These are phyloP conservation scores for Aspergillus phoenicis DNA, from an alignment of 2,329 filamentous ascomycete genomes.

Conservation along the genomic window DNA sequence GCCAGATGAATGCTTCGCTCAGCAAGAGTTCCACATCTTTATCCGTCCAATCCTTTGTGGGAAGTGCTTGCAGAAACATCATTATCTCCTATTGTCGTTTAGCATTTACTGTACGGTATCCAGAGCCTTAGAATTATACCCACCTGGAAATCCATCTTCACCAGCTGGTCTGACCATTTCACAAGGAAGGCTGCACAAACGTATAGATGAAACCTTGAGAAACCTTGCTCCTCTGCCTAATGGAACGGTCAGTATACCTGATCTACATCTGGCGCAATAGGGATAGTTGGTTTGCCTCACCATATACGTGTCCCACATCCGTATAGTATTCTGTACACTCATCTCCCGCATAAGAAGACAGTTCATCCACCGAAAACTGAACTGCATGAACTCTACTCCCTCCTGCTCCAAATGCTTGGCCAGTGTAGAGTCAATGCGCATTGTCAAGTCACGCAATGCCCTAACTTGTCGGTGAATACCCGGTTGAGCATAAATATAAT, in stretches of 20 bases:
- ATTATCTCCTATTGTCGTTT: slow-evolving; percentile 76
- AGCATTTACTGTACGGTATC: slow-evolving; percentile 10
- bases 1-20: slow-evolving; percentile 98
- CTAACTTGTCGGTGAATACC: slow-evolving; percentile 94
- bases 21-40: slow-evolving; percentile 96
- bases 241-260: slow-evolving; percentile 21
- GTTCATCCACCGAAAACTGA: slow-evolving; percentile 99
- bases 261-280: neutral
- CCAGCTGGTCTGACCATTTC: slow-evolving; percentile 93
- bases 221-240: slow-evolving; percentile 96
- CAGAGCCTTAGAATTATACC: slow-evolving; percentile 14
- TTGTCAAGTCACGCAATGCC: slow-evolving; percentile 84
- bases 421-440: slow-evolving; percentile 79
- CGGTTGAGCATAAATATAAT: slow-evolving; percentile 97
- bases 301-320: slow-evolving; percentile 99
- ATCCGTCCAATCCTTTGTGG: slow-evolving; percentile 92
- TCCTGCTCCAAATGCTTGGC: slow-evolving; percentile 88
- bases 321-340: slow-evolving; percentile 91
- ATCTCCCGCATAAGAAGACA: slow-evolving; percentile 97
- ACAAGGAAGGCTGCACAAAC: slow-evolving; percentile 97
- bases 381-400: slow-evolving; percentile 97
- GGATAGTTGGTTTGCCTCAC: slow-evolving; percentile 51
- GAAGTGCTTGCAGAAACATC: slow-evolving; percentile 97
- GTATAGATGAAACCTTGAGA: slow-evolving; percentile 97
- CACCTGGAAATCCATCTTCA: slow-evolving; percentile 89